These are phyloP conservation scores for Penicillium ochrochloron DNA, from an alignment of 495 filamentous ascomycete genomes.

Conservation along the genomic window DNA sequence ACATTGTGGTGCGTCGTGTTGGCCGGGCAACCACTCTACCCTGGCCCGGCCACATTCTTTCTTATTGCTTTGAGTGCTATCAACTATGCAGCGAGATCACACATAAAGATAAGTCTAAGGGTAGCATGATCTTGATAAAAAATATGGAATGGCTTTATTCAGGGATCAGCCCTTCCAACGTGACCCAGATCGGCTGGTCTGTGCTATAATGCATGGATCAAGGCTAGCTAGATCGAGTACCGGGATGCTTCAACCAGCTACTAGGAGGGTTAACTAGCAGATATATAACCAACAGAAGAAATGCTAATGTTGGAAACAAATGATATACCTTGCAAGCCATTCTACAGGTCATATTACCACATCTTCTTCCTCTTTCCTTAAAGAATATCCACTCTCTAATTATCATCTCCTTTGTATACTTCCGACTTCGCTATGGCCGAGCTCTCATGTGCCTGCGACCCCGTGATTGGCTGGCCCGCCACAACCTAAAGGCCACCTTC, in stretches of 20 bases:
- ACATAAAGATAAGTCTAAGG: background rate
- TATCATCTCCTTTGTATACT: background rate
- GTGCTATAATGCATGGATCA: background rate
- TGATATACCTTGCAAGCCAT: background rate
- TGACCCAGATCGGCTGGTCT: background rate
- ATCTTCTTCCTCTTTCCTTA: background rate
- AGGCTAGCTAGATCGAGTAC: background rate
- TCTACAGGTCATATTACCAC: background rate
- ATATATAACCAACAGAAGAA: background rate
- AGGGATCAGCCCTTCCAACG: background rate
- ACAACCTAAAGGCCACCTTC: constrained; percentile 49
- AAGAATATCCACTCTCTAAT: no score
- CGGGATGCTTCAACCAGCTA: background rate
- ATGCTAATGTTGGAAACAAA: background rate
- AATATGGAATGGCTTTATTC: background rate
- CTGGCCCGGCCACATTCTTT: constrained; percentile 20
- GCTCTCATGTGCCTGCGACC: constrained; percentile 26
- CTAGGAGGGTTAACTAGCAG: background rate
- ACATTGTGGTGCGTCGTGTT: constrained; percentile 31
- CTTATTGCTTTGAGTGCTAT: background rate
- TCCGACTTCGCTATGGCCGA: background rate
- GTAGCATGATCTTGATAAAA: background rate
- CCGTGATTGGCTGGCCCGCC: constrained; percentile 45
- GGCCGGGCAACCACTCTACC: constrained; percentile 39
- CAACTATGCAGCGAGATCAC: background rate